Conservation (phyloP, 176 grass and related monocot species). For the Carex parvula region DNA sequence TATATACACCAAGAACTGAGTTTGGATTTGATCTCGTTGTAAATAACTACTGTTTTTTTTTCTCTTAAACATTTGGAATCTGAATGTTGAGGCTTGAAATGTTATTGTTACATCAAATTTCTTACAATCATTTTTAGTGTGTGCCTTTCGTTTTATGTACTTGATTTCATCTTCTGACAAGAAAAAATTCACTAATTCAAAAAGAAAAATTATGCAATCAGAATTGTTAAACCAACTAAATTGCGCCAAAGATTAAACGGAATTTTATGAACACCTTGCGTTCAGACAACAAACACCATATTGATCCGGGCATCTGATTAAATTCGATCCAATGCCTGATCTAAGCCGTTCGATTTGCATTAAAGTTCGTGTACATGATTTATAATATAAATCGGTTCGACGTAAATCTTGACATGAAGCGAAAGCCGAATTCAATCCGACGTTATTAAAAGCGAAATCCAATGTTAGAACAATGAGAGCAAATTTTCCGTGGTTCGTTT, state of each 20-base stretch:
- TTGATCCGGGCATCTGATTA: too few relatives aligned
- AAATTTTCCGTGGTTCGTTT: too few relatives aligned
- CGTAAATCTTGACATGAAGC: too few relatives aligned
- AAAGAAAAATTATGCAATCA: neutral
- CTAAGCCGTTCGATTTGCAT: too few relatives aligned
- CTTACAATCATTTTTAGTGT: neutral
- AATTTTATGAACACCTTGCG: too few relatives aligned
- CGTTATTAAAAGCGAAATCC: too few relatives aligned
- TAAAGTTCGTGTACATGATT: too few relatives aligned
- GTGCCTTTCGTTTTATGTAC: neutral
- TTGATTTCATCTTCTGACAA: neutral
- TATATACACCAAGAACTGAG: neutral
- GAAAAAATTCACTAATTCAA: neutral
- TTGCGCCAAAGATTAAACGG: too few relatives aligned
- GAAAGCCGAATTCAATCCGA: too few relatives aligned
- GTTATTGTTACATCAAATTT: neutral
- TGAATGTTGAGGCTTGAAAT: slow-evolving; percentile 14
- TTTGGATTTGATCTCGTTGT: slow-evolving; percentile 1
- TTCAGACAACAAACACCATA: too few relatives aligned
- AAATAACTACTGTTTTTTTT: neutral
- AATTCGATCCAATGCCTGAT: too few relatives aligned
- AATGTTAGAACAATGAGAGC: neutral
- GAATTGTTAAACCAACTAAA: neutral
- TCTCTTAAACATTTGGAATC: neutral
- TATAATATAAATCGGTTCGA: too few relatives aligned